These are phyloP conservation scores for Malassezia yamatoensis DNA, from an alignment of 1,284 basidiomycete species.

Conservation along the genomic window DNA sequence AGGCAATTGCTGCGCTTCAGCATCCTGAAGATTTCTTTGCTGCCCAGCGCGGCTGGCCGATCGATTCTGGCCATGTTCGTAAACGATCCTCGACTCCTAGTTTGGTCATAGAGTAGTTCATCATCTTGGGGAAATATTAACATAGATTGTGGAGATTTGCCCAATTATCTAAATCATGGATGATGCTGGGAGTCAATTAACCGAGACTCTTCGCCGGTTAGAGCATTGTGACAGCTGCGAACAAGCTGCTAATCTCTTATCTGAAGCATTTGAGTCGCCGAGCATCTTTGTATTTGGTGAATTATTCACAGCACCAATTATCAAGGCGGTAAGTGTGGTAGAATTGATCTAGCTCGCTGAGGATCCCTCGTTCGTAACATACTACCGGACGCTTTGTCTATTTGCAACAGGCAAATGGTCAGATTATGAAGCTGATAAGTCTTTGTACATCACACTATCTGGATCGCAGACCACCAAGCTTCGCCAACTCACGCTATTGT, in stretches of 20 bases:
- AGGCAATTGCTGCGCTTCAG: conserved; percentile 83
- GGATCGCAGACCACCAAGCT: conserved; percentile 5
- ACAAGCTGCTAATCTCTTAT: background rate
- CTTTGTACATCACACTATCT: background rate
- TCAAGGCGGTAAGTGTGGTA: conserved; percentile 3
- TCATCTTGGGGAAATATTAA: too few species aligned
- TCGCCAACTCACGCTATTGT: conserved; percentile 12
- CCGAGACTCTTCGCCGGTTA: background rate
- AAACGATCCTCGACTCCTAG: background rate
- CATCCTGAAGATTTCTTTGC: conserved; percentile 77
- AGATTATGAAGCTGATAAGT: background rate
- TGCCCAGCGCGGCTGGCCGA: background rate
- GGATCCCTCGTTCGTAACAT: background rate
- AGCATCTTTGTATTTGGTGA: background rate
- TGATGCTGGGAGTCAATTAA: background rate
- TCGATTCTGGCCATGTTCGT: background rate
- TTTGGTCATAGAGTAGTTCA: too few species aligned
- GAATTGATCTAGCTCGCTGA: conserved; percentile 1
- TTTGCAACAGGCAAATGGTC: conserved; percentile 10
- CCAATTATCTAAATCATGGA: background rate
- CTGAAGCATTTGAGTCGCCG: background rate
- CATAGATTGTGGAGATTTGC: too few species aligned
- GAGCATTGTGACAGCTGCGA: background rate
- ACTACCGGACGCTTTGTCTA: conserved; percentile 1
- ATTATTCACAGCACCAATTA: background rate